Percentiles rank a stretch among this genome's conserved stretches.
These are phyloP conservation scores for Pseudocercospora fijiensis DNA, from an alignment of 2,329 filamentous ascomycete species.

Conservation along the genomic window DNA sequence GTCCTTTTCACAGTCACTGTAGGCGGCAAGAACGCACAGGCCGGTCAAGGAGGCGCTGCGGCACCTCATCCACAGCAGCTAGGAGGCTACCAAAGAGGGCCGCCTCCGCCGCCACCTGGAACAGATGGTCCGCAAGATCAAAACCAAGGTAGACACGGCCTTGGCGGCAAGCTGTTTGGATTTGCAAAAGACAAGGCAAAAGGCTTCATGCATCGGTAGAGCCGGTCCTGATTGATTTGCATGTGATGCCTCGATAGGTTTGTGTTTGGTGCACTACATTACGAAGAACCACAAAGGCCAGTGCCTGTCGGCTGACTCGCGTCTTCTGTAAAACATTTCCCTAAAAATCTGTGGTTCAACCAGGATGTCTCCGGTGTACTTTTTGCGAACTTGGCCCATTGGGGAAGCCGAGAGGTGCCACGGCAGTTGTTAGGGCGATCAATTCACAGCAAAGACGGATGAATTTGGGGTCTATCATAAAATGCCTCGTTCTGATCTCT, in stretches of 20 bases:
- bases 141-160: neutral
- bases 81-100: constrained; percentile 17
- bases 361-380: neutral
- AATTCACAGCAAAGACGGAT: neutral
- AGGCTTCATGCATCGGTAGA: constrained; percentile 4
- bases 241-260: constrained; percentile 6
- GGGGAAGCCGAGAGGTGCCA: neutral
- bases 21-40: constrained; percentile 23
- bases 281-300: neutral
- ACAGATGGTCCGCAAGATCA: constrained; percentile 3
- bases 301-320: constrained; percentile 1
- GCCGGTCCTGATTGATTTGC: neutral
- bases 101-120: constrained; percentile 22
- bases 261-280: neutral
- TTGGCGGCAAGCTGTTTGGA: constrained; percentile 10
- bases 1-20: constrained; percentile 40
- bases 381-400: neutral
- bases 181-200: constrained; percentile 8
- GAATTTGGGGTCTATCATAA: neutral
- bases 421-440: neutral
- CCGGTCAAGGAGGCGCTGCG: constrained; percentile 6
- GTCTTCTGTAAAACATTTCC: neutral
- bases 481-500: neutral
- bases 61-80: constrained; percentile 11
- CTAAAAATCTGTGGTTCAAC: neutral